Conservation (phyloP, 2,329 filamentous ascomycete species). For the Meredithiella fracta region DNA sequence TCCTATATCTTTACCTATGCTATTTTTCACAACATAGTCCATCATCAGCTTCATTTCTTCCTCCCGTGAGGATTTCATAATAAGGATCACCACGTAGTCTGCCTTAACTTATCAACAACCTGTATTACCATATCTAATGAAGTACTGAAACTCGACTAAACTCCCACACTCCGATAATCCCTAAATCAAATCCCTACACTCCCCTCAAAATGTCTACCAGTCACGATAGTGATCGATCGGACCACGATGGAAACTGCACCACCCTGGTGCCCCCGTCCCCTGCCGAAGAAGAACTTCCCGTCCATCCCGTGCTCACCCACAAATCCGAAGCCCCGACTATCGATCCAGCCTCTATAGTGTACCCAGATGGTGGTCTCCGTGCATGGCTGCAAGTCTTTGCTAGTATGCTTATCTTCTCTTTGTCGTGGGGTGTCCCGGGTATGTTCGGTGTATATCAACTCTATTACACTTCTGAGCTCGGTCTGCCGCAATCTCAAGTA, state of each 20-base stretch:
- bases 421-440: conserved; percentile 34
- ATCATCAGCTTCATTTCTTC: not conserved
- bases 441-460: conserved; percentile 40
- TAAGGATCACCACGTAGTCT: not conserved
- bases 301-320: not conserved
- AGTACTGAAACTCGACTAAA: not conserved
- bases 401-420: conserved; percentile 29
- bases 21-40: not conserved
- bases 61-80: not conserved
- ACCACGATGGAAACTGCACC: conserved; percentile 6
- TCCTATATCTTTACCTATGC: not conserved
- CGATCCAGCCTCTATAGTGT: conserved; percentile 1
- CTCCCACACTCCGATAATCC: not conserved
- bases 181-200: not conserved
- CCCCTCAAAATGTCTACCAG: not conserved
- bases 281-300: conserved; percentile 2
- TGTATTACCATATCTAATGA: not conserved
- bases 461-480: conserved; percentile 25
- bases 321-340: not conserved
- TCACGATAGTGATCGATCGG: conserved; percentile 3
- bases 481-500: conserved; percentile 22
- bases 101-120: not conserved
- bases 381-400: conserved; percentile 36
- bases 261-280: conserved; percentile 5
- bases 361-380: conserved; percentile 29